Conservation (phyloP, 805 yeast genomes). For the Maudiozyma turicensis region DNA sequence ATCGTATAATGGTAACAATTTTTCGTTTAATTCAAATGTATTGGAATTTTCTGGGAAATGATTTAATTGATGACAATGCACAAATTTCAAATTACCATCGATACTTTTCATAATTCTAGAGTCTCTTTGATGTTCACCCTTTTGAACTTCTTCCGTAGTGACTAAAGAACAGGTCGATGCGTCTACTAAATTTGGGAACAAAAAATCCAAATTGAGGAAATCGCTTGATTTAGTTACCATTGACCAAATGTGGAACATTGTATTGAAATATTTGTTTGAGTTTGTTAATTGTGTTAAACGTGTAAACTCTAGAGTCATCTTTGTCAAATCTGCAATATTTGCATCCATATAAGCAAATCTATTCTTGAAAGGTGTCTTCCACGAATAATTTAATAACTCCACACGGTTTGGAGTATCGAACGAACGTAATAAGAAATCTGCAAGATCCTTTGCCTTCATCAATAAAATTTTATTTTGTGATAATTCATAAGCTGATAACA, state of each 20-base stretch:
- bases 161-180: conserved; percentile 40
- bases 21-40: background rate
- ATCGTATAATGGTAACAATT: conserved; percentile 5
- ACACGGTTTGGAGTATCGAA: conserved; percentile 52
- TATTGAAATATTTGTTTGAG: conserved; percentile 40
- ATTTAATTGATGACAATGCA: conserved; percentile 28
- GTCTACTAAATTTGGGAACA: conserved; percentile 39
- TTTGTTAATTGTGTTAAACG: conserved; percentile 43
- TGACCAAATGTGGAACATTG: conserved; percentile 37
- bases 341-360: conserved; percentile 31
- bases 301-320: conserved; percentile 44
- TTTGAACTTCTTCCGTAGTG: conserved; percentile 20
- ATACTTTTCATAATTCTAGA: conserved; percentile 33
- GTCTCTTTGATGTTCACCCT: conserved; percentile 28
- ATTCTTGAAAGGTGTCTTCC: conserved; percentile 31
- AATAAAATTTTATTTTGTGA: conserved; percentile 30
- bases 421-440: conserved; percentile 40
- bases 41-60: conserved; percentile 3
- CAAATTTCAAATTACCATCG: conserved; percentile 19
- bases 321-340: conserved; percentile 39
- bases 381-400: conserved; percentile 39
- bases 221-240: conserved; percentile 29
- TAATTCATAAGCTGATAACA: conserved; percentile 43
- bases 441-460: conserved; percentile 36
- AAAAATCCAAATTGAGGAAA: conserved; percentile 32